These are phyloP conservation scores for Heimioporus sp. DNA, from an alignment of 768 basidiomycete genomes.

Conservation along the genomic window DNA sequence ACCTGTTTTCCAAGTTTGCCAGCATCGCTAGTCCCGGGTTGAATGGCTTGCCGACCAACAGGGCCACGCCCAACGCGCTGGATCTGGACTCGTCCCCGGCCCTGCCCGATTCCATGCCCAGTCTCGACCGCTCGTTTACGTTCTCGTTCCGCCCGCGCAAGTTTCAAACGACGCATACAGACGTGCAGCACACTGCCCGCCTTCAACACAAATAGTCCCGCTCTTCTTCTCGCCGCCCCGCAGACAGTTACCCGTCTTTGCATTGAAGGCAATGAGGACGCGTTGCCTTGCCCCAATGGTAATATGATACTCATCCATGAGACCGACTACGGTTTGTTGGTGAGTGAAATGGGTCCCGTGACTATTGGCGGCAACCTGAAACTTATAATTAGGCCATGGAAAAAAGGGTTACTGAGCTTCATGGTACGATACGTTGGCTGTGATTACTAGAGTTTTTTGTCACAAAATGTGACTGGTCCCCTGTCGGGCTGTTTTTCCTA, in stretches of 20 bases:
- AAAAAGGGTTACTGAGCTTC: too few relatives aligned
- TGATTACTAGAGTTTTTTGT: too few relatives aligned
- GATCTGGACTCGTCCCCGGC: neutral
- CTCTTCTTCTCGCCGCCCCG: constrained; percentile 49
- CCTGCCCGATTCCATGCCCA: constrained; percentile 1
- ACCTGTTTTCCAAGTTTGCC: constrained; percentile 56
- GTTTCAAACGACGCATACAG: constrained; percentile 49
- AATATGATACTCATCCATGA: too few relatives aligned
- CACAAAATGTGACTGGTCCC: too few relatives aligned
- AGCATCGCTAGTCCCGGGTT: constrained; percentile 32
- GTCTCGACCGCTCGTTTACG: constrained; percentile 25
- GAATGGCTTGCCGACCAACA: constrained; percentile 14
- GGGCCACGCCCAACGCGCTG: neutral
- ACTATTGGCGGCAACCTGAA: too few relatives aligned
- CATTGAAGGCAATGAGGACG: too few relatives aligned
- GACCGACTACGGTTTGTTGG: too few relatives aligned
- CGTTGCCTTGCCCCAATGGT: too few relatives aligned
- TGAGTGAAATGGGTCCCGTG: too few relatives aligned
- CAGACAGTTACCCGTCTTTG: constrained; percentile 31
- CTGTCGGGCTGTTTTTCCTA: too few relatives aligned
- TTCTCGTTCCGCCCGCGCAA: constrained; percentile 36
- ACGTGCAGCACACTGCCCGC: constrained; percentile 36
- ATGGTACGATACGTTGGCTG: too few relatives aligned
- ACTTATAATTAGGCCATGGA: too few relatives aligned
- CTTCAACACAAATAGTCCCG: constrained; percentile 52